These are phyloP conservation scores for Tolypocladium inflatum DNA, from an alignment of 2,329 filamentous ascomycete genomes.

Conservation along the genomic window DNA sequence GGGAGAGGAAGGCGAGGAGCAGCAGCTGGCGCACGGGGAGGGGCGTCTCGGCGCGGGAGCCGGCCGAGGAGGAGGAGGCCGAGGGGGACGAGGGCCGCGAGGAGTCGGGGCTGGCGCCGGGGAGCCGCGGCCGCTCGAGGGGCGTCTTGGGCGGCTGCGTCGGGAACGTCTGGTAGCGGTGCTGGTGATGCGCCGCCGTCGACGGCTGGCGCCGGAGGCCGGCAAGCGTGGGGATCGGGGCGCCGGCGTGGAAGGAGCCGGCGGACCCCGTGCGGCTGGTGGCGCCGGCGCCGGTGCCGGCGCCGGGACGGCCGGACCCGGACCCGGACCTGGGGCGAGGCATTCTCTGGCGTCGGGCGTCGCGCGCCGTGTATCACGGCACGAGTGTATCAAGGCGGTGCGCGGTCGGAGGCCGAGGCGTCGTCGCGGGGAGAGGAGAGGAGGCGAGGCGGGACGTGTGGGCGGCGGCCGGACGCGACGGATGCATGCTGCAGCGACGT, in stretches of 20 bases:
- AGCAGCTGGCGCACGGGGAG: conserved; percentile 75
- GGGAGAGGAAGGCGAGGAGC: conserved; percentile 76
- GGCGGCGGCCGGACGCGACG: not conserved
- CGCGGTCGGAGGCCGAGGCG: not conserved
- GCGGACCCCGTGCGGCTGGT: conserved; percentile 21
- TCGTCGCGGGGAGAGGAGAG: not conserved
- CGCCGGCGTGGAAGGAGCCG: conserved; percentile 43
- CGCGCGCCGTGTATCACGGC: not conserved
- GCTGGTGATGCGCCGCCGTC: conserved; percentile 11
- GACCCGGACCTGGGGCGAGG: conserved; percentile 8
- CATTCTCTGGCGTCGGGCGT: conserved; percentile 6
- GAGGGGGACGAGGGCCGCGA: conserved; percentile 12
- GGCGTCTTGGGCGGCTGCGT: conserved; percentile 62
- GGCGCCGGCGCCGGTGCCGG: conserved; percentile 3
- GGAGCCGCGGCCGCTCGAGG: conserved; percentile 28
- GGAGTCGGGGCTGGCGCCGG: not conserved
- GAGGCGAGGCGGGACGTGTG: not conserved
- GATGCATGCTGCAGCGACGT: not conserved
- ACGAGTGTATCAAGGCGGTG: too few species aligned
- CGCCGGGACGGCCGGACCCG: conserved; percentile 1
- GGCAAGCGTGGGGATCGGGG: conserved; percentile 31
- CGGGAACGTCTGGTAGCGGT: conserved; percentile 76
- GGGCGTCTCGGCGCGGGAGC: conserved; percentile 49
- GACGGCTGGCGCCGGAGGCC: conserved; percentile 27
- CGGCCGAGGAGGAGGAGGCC: conserved; percentile 14